These are phyloP conservation scores for Neonectria neomacrospora DNA, from an alignment of 2,329 filamentous ascomycete species.

Conservation along the genomic window DNA sequence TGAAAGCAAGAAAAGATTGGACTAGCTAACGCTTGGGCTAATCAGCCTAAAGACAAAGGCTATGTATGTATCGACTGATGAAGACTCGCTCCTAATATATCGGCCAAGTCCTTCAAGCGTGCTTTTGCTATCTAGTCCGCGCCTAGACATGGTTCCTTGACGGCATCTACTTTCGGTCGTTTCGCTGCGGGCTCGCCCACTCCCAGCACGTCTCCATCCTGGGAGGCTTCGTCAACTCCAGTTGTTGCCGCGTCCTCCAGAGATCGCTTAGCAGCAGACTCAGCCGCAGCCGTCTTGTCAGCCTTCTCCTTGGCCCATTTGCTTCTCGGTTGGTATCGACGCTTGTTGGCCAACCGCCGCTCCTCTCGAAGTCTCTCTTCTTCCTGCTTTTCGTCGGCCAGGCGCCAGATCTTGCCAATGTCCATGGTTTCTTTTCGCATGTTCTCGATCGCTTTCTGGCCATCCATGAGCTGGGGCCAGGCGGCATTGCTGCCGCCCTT, in stretches of 20 bases:
- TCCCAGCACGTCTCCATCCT: neutral
- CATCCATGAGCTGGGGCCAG: conserved; percentile 37
- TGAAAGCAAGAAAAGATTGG: neutral
- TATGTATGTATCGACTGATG: neutral
- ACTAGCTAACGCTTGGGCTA: no score
- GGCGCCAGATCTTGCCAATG: conserved; percentile 24
- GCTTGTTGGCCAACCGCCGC: conserved; percentile 38
- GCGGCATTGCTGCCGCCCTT: conserved; percentile 32
- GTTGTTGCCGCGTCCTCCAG: neutral
- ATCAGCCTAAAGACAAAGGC: neutral
- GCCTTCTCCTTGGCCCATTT: conserved; percentile 35
- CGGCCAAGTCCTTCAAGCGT: neutral
- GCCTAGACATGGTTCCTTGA: neutral
- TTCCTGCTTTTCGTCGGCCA: conserved; percentile 32
- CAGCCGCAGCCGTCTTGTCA: conserved; percentile 22
- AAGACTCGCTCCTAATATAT: neutral
- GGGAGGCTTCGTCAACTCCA: neutral
- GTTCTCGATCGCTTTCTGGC: conserved; percentile 24
- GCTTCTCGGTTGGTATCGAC: conserved; percentile 37
- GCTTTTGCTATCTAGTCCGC: neutral
- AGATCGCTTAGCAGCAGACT: conserved; percentile 3
- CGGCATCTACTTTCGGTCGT: neutral
- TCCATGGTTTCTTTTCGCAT: conserved; percentile 38
- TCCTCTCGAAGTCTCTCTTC: conserved; percentile 31
- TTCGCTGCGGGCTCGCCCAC: neutral